Conservation (phyloP, 805 yeast species). For the Yarrowia sp. region DNA sequence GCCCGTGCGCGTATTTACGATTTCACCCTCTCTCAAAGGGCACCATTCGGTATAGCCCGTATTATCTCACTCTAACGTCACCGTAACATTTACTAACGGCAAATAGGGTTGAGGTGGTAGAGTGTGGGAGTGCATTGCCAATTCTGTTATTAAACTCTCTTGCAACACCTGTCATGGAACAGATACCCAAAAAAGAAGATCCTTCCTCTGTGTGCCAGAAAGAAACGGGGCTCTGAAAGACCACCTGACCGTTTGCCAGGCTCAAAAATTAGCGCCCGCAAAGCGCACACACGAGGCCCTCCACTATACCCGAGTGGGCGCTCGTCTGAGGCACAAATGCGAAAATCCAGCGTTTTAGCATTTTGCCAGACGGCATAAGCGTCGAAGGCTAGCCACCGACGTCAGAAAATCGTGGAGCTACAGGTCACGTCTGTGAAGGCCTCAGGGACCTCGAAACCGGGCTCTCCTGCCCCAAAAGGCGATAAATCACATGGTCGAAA, state of each 20-base stretch:
- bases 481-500: neutral
- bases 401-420: slow-evolving; percentile 7
- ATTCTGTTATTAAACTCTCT: neutral
- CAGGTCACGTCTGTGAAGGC: neutral
- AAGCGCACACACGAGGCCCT: neutral
- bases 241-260: neutral
- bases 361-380: neutral
- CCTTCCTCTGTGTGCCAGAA: neutral
- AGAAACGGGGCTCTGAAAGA: too few relatives aligned
- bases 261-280: neutral
- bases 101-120: slow-evolving; percentile 1
- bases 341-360: neutral
- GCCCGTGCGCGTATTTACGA: too few relatives aligned
- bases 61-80: slow-evolving; percentile 1
- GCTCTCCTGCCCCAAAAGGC: too few relatives aligned
- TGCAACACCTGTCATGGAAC: neutral
- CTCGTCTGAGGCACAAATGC: too few relatives aligned
- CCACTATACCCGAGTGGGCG: neutral
- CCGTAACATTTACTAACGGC: neutral
- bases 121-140: neutral
- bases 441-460: neutral
- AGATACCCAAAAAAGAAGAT: too few relatives aligned
- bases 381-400: neutral
- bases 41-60: neutral
- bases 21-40: too few relatives aligned